phyloP scores from a whole-genome alignment of 2,329 filamentous ascomycete species.

The Fusarium palustre region DNA sequence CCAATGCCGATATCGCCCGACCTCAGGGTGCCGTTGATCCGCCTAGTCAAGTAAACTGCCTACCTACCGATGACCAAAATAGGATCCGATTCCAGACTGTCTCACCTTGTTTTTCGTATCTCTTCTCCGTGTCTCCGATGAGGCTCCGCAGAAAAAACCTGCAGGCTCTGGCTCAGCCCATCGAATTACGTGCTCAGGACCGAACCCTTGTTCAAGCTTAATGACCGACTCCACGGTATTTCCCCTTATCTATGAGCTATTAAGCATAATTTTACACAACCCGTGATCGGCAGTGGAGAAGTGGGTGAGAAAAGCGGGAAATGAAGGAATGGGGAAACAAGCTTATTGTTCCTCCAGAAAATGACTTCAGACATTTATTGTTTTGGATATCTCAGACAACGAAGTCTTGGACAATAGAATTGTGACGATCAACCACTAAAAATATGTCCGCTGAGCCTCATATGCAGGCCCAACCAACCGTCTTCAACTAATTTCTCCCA shows the following conservation, averaged over 20 bases:
- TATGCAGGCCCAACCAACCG: conserved; percentile 2
- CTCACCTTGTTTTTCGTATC: conserved; percentile 14
- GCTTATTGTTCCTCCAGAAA: conserved; percentile 2
- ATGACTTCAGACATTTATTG: too few relatives aligned
- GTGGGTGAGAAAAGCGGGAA: conserved; percentile 1
- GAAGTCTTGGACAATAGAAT: background rate
- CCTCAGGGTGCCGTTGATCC: background rate
- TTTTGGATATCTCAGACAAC: too few relatives aligned
- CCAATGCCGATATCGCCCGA: conserved; percentile 21
- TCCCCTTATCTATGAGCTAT: conserved; percentile 31
- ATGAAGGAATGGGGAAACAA: conserved; percentile 18
- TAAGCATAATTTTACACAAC: conserved; percentile 27
- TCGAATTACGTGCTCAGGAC: background rate
- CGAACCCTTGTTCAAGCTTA: conserved; percentile 4
- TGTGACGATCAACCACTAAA: background rate
- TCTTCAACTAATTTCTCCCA: background rate
- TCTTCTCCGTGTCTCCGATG: conserved; percentile 4
- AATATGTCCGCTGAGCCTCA: conserved; percentile 27
- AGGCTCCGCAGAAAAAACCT: conserved; percentile 15
- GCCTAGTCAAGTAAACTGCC: background rate
- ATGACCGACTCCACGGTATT: background rate
- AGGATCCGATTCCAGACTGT: background rate
- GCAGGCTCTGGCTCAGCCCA: background rate
- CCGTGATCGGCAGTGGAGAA: conserved; percentile 19
- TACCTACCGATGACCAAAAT: background rate